phyloP scores from a whole-genome alignment of 1,284 basidiomycete species.

The Microbotryum intermedium region DNA sequence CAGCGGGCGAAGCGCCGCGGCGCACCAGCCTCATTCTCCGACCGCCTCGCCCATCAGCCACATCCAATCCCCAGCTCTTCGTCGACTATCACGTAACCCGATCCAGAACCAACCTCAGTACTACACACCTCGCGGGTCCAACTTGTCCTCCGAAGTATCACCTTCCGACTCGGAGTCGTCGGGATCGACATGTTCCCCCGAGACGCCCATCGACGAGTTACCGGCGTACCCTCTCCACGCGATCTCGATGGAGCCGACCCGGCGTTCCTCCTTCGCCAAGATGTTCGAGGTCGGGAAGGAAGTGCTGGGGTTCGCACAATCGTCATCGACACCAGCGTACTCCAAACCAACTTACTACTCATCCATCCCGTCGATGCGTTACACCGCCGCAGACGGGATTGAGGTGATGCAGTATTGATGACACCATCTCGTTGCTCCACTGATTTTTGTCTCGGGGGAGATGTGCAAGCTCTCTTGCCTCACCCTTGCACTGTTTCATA shows the following conservation, averaged over 20 bases:
- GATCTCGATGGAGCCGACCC: not conserved
- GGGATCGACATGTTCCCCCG: constrained; percentile 15
- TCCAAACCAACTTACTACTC: too few relatives aligned
- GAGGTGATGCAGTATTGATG: too few relatives aligned
- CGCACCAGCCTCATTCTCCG: not conserved
- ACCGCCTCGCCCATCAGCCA: not conserved
- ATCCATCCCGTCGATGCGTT: too few relatives aligned
- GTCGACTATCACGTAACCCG: not conserved
- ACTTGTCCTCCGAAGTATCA: constrained; percentile 46
- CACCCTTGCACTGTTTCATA: too few relatives aligned
- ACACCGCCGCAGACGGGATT: too few relatives aligned
- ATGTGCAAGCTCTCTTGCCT: too few relatives aligned
- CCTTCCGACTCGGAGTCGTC: constrained; percentile 18
- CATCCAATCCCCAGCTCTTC: not conserved
- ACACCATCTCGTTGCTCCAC: too few relatives aligned
- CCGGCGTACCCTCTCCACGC: constrained; percentile 9
- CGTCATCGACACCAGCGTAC: too few relatives aligned
- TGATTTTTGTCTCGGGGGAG: too few relatives aligned
- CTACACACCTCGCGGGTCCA: not conserved
- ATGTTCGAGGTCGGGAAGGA: too few relatives aligned
- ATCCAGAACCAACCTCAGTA: not conserved
- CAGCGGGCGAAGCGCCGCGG: not conserved
- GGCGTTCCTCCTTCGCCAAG: constrained; percentile 1
- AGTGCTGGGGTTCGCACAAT: too few relatives aligned
- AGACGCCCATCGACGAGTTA: constrained; percentile 22